Evolutionary conservation across 257 asterid species (phyloP).

Genomic region (Gynochthodes officinalis): DNA sequence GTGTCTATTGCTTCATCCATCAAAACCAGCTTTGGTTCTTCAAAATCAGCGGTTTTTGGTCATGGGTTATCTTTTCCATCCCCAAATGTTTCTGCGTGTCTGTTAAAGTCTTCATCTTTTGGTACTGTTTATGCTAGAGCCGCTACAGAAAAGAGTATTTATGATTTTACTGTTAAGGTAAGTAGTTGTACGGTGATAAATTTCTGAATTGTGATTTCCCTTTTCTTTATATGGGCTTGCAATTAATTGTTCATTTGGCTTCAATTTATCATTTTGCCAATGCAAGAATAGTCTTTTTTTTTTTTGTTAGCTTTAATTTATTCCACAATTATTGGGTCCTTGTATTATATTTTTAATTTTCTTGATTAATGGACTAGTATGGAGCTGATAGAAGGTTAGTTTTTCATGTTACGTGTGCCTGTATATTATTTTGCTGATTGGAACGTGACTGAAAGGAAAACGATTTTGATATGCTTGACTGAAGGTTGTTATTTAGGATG

Average conservation of each 20-base stretch:
- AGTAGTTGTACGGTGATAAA: neutral
- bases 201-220: neutral
- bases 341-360: neutral
- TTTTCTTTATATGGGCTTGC: neutral
- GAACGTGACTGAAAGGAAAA: neutral
- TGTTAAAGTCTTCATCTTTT: conserved; percentile 46
- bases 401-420: neutral
- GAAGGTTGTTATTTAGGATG: neutral
- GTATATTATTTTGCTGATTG: neutral
- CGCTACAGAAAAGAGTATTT: conserved; percentile 69
- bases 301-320: neutral
- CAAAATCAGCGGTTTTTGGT: conserved; percentile 52
- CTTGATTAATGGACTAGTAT: neutral
- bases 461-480: neutral
- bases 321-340: neutral
- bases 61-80: conserved; percentile 47
- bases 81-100: conserved; percentile 36
- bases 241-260: no score
- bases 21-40: conserved; percentile 35
- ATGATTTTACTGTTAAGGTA: conserved; percentile 88
- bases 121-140: conserved; percentile 62
- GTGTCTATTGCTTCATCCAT: conserved; percentile 35
- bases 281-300: neutral
- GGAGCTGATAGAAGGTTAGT: neutral
- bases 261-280: neutral